Conservation (phyloP, 2,329 filamentous ascomycete species). For the Furcasterigmium sp. region DNA sequence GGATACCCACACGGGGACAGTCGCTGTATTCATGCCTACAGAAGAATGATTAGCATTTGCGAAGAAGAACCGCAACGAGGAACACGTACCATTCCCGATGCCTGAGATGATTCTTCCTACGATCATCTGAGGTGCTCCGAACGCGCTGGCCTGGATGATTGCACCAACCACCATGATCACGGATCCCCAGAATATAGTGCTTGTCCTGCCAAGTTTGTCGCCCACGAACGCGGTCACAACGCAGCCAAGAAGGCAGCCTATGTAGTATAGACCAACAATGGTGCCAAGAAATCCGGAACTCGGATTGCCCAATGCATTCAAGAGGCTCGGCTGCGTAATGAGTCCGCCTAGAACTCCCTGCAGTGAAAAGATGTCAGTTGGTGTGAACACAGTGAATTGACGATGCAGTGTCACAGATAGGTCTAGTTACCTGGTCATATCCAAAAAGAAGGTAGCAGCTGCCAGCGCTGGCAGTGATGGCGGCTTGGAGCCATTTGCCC, state of each 20-base stretch:
- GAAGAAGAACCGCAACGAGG: too few relatives aligned
- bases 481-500: neutral
- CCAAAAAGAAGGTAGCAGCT: slow-evolving; percentile 1
- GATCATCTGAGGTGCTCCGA: slow-evolving; percentile 1
- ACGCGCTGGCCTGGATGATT: neutral
- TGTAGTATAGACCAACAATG: slow-evolving; percentile 2
- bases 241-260: neutral
- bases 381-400: too few relatives aligned
- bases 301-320: neutral
- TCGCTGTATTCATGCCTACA: slow-evolving; percentile 1
- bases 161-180: slow-evolving; percentile 1
- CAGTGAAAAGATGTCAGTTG: neutral
- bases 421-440: neutral
- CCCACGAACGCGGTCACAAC: neutral
- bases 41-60: too few relatives aligned
- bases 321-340: neutral
- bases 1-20: neutral
- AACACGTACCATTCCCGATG: slow-evolving; percentile 1
- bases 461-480: slow-evolving; percentile 1
- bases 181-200: neutral
- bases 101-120: neutral
- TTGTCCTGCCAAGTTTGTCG: neutral
- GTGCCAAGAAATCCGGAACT: neutral
- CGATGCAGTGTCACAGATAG: neutral
- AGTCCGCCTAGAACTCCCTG: neutral